Evolutionary conservation across 2,329 filamentous ascomycete species (phyloP).

Genomic region (Epicoccum nigrum): DNA sequence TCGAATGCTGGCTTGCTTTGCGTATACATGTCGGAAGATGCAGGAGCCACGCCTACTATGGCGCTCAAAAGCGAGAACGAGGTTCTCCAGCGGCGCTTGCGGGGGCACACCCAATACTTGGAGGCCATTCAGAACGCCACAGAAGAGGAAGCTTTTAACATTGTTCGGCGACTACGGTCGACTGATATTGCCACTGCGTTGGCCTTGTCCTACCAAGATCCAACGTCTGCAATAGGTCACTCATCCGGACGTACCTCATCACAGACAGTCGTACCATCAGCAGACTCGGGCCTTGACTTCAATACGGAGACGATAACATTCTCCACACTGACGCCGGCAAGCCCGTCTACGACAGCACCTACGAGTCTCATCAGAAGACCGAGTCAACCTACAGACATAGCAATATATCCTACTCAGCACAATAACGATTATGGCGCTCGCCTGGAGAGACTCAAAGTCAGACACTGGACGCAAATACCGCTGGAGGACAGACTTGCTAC

Average conservation of each 20-base stretch:
- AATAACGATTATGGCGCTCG: slow-evolving; percentile 10
- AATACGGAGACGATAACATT: slow-evolving; percentile 10
- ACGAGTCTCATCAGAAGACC: not conserved
- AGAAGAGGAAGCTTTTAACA: slow-evolving; percentile 9
- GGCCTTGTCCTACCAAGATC: not conserved
- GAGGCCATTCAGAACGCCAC: slow-evolving; percentile 7
- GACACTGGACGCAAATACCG: slow-evolving; percentile 13
- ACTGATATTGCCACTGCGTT: not conserved
- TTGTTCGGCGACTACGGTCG: slow-evolving; percentile 1
- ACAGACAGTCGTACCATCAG: not conserved
- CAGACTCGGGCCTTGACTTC: slow-evolving; percentile 5
- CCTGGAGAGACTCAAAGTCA: slow-evolving; percentile 6
- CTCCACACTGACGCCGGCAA: not conserved
- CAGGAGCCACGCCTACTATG: slow-evolving; percentile 16
- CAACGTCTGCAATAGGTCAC: not conserved
- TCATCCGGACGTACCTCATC: not conserved
- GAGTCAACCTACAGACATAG: not conserved
- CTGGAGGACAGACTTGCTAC: slow-evolving; percentile 11
- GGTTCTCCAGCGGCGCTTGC: slow-evolving; percentile 7
- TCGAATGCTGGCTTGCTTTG: not conserved
- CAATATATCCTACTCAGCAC: not conserved
- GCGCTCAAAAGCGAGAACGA: slow-evolving; percentile 13
- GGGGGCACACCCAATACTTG: slow-evolving; percentile 5
- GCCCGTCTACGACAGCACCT: not conserved
- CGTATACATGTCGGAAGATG: slow-evolving; percentile 14